These are phyloP conservation scores for Yarrowia deformans DNA, from an alignment of 805 yeast species.

Conservation along the genomic window DNA sequence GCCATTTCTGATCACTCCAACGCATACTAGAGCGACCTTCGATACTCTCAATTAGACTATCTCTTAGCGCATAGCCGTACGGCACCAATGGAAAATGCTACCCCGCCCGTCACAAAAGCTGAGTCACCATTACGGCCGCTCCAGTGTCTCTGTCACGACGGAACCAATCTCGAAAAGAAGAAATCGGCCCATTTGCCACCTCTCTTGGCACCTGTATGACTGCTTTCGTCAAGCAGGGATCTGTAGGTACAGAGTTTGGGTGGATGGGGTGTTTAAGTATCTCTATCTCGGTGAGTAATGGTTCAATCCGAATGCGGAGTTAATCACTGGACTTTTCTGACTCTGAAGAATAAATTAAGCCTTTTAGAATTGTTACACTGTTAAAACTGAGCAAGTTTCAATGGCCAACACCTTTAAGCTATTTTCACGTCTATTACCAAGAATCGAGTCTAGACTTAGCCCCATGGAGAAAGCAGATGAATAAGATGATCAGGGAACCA, in stretches of 20 bases:
- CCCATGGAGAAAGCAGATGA: background rate
- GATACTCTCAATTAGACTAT: too few species aligned
- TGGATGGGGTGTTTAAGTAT: background rate
- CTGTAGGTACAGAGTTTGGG: conserved; percentile 19
- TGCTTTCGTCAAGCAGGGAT: conserved; percentile 4
- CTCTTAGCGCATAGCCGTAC: too few species aligned
- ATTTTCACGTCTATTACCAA: background rate
- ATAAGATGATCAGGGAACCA: background rate
- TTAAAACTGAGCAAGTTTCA: too few species aligned
- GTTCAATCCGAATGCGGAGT: background rate
- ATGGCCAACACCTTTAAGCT: too few species aligned
- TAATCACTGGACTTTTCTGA: too few species aligned
- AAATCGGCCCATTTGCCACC: conserved; percentile 18
- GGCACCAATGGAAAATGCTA: too few species aligned
- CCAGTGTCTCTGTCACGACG: background rate
- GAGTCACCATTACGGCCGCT: too few species aligned
- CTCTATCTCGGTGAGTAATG: background rate
- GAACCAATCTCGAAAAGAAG: background rate
- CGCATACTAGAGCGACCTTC: too few species aligned
- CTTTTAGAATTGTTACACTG: too few species aligned
- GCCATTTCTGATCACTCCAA: too few species aligned
- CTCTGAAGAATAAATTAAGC: too few species aligned
- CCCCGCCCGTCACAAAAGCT: too few species aligned
- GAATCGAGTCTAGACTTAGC: conserved; percentile 1
- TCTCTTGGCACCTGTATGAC: background rate